Evolutionary conservation across 352 stramenopile species (phyloP), one percentile per base, ranked within the genome.

Genomic region (Elongisporangium senticosum): DNA sequence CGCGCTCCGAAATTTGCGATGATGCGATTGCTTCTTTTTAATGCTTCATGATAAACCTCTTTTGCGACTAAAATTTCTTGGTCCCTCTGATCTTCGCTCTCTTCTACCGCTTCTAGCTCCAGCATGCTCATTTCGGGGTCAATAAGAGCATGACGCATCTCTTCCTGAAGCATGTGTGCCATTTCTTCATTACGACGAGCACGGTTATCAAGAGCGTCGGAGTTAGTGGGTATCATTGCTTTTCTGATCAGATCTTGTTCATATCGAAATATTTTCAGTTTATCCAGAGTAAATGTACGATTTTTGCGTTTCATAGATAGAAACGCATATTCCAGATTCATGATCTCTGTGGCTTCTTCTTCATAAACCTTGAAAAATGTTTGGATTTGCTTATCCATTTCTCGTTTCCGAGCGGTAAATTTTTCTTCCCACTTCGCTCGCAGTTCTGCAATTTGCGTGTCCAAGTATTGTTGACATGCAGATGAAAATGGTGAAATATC

Each of bases 321-420:
- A 24, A 65, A 61, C 19, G 55, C 54, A 33, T 55, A 65, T 10
- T 54, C 49, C 1, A 77, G 53, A 13, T 64, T 39, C 1, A 59
- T 59, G 1, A 77, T 28, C 14, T 77, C 65, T 0, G 8, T 24
- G 1, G 68, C 58, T 26, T 75, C 68, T 40, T 79, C 71, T 37
- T 79, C 71, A 21, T 77, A 65, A 3, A 73, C 53, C 53, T 66
- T 63, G 10, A 72, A 69, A 6, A 77, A n/a, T 26, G 65, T 69
- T 7, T 55, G 33, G 2, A 72, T 39, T 22, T 75, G 65, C 1
- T 64, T 55, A 7, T 67, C 26, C 8, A 75, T 61, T 23, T 77
- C 68, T 40, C 39, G 53, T 4, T 58, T 67, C 0, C 71, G 68
- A n/a, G 49, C 55, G 3, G 24, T 28, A 8, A 58, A 55, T 6